Evolutionary conservation across 2,329 filamentous ascomycete species (phyloP), one percentile per base, ranked within the genome.

Genomic region (Myriosclerotinia duriaeana): DNA sequence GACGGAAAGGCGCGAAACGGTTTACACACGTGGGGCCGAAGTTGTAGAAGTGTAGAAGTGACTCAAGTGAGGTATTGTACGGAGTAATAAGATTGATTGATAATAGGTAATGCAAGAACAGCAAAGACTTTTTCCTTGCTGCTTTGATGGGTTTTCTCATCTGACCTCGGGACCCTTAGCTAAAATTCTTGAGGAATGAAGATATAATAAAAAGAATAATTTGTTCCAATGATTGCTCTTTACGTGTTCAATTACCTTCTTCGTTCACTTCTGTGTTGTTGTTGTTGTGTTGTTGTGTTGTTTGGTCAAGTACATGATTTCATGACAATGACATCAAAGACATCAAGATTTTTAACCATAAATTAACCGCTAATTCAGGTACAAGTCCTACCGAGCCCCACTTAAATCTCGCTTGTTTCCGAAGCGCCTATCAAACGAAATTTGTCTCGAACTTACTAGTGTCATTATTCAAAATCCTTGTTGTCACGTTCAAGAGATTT

Each of bases 321-420:
- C 9, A 42, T 42, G 9, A 9, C 14, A 42, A 2, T 42, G 40
- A 9, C 9, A 42, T 11, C 2, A 42, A 2, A 9, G 14, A 9
- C 40, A 9, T 42, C 8, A 42, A 14, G 14, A 42, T n/a, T n/a
- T 42, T 42, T 42, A 42, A 42, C 2, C 8, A 38, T 12, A n/a
- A 34, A 50, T 60, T 48, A 60, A 60, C 42, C 56, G 17, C 40
- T 42, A 58, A 26, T 38, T 50, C 58, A 60, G 58, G 58, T 50
- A 50, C 56, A 26, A 15, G 1, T 40, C 8, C 9, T 42, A 26
- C 1, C 36, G 42, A 26, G 14, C 22, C 38, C 6, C 14, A 50
- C 34, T 38, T 17, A 50, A 60, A 50, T 50, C 34, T 60, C 44
- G 58, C 44, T 50, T 60, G 20, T 17, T 14, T 38, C n/a, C 58